These are phyloP conservation scores for Melastoma malabathricum DNA, from an alignment of 345 rosid genomes.

Conservation along the genomic window DNA sequence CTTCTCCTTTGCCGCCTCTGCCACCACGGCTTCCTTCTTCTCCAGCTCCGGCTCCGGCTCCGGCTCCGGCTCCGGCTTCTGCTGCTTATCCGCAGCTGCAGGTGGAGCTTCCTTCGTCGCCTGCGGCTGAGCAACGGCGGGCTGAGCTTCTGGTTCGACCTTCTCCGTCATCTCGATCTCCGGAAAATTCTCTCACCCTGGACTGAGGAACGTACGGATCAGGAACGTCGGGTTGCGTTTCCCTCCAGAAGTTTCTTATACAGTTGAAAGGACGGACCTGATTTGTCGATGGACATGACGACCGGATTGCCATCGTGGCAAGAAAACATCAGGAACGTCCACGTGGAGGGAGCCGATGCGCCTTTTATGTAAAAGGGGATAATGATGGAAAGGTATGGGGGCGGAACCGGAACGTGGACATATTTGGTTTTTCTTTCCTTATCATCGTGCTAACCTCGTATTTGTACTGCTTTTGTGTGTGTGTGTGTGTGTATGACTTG, in stretches of 20 bases:
- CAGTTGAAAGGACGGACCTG: neutral
- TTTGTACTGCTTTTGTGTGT: neutral
- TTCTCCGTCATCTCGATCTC: constrained; percentile 13
- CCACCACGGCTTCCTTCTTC: constrained; percentile 19
- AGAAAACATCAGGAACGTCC: constrained; percentile 21
- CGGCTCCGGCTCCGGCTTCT: constrained; percentile 6
- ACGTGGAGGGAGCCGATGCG: constrained; percentile 22
- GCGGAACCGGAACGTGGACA: neutral
- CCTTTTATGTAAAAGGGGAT: neutral
- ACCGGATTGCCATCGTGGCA: constrained; percentile 30
- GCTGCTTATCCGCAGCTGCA: constrained; percentile 4
- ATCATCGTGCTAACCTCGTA: no score
- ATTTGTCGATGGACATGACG: constrained; percentile 15
- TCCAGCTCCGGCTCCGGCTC: constrained; percentile 5
- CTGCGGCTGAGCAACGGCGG: constrained; percentile 5
- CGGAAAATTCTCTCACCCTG: neutral
- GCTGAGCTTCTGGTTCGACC: constrained; percentile 16
- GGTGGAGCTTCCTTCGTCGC: neutral
- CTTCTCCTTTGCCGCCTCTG: constrained; percentile 23
- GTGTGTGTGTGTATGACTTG: neutral
- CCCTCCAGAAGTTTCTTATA: constrained; percentile 25
- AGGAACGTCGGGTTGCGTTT: neutral
- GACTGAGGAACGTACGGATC: neutral
- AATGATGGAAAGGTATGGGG: neutral
- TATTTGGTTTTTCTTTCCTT: neutral